Evolutionary conservation across 176 grass and related monocot genomes (phyloP).

Genomic region (Otatea glauca): DNA sequence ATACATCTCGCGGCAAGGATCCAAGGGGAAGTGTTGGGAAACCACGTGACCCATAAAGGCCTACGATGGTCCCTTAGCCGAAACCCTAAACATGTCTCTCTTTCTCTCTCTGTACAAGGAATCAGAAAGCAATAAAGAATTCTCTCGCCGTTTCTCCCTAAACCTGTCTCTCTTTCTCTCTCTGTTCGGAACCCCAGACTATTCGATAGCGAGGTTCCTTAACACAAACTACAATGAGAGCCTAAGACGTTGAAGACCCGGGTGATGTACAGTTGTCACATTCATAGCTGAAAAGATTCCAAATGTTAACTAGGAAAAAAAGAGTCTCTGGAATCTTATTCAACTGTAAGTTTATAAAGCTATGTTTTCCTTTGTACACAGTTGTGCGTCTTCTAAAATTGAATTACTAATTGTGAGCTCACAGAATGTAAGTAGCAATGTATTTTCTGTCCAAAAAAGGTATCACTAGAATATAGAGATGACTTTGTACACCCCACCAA

Average conservation of each 20-base stretch:
- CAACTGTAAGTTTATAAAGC: slow-evolving; percentile 37
- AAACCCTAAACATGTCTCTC: too few species aligned
- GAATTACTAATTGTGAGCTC: slow-evolving; percentile 20
- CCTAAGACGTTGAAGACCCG: neutral
- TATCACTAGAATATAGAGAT: slow-evolving; percentile 18
- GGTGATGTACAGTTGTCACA: neutral
- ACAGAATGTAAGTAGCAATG: slow-evolving; percentile 20
- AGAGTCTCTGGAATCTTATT: neutral
- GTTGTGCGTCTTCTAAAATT: slow-evolving; percentile 21
- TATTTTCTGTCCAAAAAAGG: neutral
- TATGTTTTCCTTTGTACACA: slow-evolving; percentile 25
- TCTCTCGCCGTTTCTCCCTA: too few species aligned
- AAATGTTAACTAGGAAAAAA: neutral
- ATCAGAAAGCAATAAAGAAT: too few species aligned
- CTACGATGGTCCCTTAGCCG: too few species aligned
- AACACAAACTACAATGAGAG: neutral
- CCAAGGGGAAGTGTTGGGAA: too few species aligned
- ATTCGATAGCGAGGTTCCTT: too few species aligned
- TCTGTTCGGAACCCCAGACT: too few species aligned
- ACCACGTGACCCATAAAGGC: too few species aligned
- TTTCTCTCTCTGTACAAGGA: too few species aligned
- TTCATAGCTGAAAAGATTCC: slow-evolving; percentile 7
- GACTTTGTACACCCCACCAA: slow-evolving; percentile 46
- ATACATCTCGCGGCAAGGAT: too few species aligned
- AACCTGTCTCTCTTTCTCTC: too few species aligned